A percentile compares a stretch with the other conserved stretches of the same genome.
phyloP scores from a whole-genome alignment of 2,329 filamentous ascomycete genomes.

The Trichoderma sp. region DNA sequence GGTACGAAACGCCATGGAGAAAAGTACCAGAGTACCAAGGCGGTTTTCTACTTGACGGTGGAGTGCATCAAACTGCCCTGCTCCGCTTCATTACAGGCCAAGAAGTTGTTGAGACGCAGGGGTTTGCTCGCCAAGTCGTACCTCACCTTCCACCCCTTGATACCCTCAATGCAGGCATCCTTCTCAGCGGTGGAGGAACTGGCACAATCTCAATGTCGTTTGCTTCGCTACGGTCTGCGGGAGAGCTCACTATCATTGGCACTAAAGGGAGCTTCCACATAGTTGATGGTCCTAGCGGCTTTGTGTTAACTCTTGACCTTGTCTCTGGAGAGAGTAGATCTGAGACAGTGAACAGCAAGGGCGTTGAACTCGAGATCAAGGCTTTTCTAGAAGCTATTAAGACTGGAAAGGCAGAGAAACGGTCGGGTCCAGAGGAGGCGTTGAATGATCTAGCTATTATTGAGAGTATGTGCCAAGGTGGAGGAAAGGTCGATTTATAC shows the following conservation, averaged over 20 bases:
- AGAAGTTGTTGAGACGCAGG: constrained; percentile 14
- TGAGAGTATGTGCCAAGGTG: constrained; percentile 13
- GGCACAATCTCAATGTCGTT: constrained; percentile 20
- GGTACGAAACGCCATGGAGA: constrained; percentile 20
- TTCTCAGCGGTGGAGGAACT: constrained; percentile 8
- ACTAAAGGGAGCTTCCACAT: constrained; percentile 7
- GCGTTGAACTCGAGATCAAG: constrained; percentile 13
- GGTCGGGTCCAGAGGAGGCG: constrained; percentile 13
- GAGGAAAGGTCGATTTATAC: constrained; percentile 11
- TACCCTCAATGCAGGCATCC: constrained; percentile 11
- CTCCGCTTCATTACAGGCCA: constrained; percentile 14
- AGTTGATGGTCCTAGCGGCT: neutral
- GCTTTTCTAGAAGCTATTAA: constrained; percentile 11
- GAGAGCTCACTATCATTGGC: constrained; percentile 5
- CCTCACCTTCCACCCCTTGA: constrained; percentile 17
- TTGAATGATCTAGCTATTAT: constrained; percentile 18
- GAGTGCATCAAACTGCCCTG: constrained; percentile 19
- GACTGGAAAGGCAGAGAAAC: neutral
- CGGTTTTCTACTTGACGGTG: constrained; percentile 16
- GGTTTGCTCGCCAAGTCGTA: constrained; percentile 13
- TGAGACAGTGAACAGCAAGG: neutral
- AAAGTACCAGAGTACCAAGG: constrained; percentile 16
- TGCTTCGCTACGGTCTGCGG: neutral
- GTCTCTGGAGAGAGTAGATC: constrained; percentile 3
- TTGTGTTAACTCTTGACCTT: neutral